These are phyloP conservation scores for Candida tallmaniae DNA, from an alignment of 805 yeast species.

Conservation along the genomic window DNA sequence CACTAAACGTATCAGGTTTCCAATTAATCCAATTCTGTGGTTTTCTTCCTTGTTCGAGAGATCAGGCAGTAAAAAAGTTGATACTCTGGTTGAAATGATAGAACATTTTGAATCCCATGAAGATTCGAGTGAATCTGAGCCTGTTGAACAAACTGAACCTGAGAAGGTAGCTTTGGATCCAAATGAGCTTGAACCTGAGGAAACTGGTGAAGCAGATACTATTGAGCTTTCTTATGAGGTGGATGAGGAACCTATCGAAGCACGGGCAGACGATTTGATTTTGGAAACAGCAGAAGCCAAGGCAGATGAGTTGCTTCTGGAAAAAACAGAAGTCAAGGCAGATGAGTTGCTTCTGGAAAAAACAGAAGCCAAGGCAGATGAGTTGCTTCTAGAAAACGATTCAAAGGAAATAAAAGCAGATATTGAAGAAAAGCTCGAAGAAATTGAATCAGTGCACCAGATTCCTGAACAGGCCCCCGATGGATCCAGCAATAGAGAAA, in stretches of 20 bases:
- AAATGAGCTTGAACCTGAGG: background rate
- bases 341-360: background rate
- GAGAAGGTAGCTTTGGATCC: background rate
- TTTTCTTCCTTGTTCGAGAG: too few species aligned
- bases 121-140: too few species aligned
- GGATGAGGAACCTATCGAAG: background rate
- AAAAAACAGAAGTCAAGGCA: background rate
- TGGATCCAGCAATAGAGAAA: too few species aligned
- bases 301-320: too few species aligned
- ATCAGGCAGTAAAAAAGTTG: too few species aligned
- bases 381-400: background rate
- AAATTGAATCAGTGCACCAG: too few species aligned
- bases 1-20: background rate
- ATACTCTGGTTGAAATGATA: too few species aligned
- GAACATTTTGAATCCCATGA: too few species aligned
- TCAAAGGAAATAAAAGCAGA: conserved; percentile 1
- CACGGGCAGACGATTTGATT: too few species aligned
- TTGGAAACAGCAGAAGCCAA: background rate
- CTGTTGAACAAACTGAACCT: background rate
- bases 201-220: conserved; percentile 2
- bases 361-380: background rate
- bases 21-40: conserved; percentile 3
- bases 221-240: conserved; percentile 1
- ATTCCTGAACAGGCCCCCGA: too few species aligned
- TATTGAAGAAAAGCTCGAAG: background rate